These are phyloP conservation scores for Myriangium duriaei DNA, from an alignment of 2,329 filamentous ascomycete species.

Conservation along the genomic window DNA sequence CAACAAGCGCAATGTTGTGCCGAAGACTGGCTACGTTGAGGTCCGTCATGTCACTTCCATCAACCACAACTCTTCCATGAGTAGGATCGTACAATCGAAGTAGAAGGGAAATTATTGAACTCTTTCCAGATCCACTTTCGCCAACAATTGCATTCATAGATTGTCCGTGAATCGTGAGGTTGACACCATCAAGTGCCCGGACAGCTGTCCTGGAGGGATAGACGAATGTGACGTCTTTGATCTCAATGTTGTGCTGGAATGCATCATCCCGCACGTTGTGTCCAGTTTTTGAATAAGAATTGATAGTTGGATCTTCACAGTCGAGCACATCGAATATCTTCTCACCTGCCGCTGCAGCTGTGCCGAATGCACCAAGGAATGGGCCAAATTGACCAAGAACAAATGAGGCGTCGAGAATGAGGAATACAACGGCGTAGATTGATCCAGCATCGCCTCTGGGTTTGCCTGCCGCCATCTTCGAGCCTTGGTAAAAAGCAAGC, in stretches of 20 bases:
- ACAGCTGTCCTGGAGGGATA: slow-evolving; percentile 33
- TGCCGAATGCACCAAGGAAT: slow-evolving; percentile 43
- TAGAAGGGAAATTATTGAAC: slow-evolving; percentile 31
- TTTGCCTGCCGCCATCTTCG: slow-evolving; percentile 17
- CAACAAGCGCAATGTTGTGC: slow-evolving; percentile 31
- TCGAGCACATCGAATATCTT: slow-evolving; percentile 34
- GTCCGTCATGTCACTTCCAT: slow-evolving; percentile 27
- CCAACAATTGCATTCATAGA: slow-evolving; percentile 35
- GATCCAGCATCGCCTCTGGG: slow-evolving; percentile 33
- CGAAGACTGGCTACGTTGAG: slow-evolving; percentile 26
- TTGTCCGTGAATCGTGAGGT: slow-evolving; percentile 25
- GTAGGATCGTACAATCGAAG: slow-evolving; percentile 32
- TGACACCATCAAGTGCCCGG: slow-evolving; percentile 27
- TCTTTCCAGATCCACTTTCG: slow-evolving; percentile 33
- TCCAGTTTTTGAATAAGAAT: slow-evolving; percentile 26
- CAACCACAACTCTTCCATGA: slow-evolving; percentile 27
- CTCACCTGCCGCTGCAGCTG: slow-evolving; percentile 40
- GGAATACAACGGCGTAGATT: slow-evolving; percentile 51
- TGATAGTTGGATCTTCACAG: slow-evolving; percentile 25
- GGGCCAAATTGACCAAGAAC: slow-evolving; percentile 52
- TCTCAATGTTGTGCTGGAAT: slow-evolving; percentile 20
- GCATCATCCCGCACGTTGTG: slow-evolving; percentile 5
- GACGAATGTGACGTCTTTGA: slow-evolving; percentile 29
- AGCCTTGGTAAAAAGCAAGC: slow-evolving; percentile 35
- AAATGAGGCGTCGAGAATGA: slow-evolving; percentile 52